These are phyloP conservation scores for Pythium brachiatum DNA, from an alignment of 352 stramenopile species.

Conservation along the genomic window DNA sequence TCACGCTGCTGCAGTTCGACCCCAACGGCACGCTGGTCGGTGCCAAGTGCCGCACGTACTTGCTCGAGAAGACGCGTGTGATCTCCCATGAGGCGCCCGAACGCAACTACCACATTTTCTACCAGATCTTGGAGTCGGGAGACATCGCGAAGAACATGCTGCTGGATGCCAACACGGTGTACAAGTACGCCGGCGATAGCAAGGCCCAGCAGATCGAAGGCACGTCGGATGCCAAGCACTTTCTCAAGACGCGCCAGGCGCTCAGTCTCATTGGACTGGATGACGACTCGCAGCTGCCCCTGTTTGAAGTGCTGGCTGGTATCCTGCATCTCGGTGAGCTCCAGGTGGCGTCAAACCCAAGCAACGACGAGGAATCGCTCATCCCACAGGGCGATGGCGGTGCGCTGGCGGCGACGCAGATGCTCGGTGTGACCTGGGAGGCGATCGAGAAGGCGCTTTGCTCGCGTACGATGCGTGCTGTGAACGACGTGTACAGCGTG, in stretches of 20 bases:
- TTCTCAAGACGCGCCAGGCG: constrained; percentile 71
- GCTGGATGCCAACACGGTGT: constrained; percentile 49
- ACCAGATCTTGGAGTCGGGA: constrained; percentile 68
- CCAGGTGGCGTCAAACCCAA: constrained; percentile 61
- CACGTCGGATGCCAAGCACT: constrained; percentile 75
- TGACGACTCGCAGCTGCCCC: constrained; percentile 77
- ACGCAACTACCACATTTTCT: constrained; percentile 98
- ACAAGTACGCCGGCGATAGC: constrained; percentile 68
- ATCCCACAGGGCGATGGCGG: constrained; percentile 47
- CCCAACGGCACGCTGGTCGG: constrained; percentile 79
- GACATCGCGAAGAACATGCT: constrained; percentile 43
- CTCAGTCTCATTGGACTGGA: constrained; percentile 82
- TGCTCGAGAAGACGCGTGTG: constrained; percentile 97
- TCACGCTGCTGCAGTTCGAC: constrained; percentile 95
- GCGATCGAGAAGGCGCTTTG: constrained; percentile 92
- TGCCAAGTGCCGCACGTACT: constrained; percentile 94
- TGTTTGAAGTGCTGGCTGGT: constrained; percentile 92
- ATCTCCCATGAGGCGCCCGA: constrained; percentile 92
- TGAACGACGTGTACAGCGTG: constrained; percentile 52
- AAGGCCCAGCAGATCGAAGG: constrained; percentile 69
- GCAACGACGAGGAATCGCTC: constrained; percentile 77
- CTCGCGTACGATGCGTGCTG: constrained; percentile 82
- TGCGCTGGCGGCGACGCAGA: constrained; percentile 52
- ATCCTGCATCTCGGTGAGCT: constrained; percentile 96
- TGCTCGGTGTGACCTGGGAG: constrained; percentile 90